phyloP scores from a whole-genome alignment of 805 yeast species.

The Candida rishiriensis region DNA sequence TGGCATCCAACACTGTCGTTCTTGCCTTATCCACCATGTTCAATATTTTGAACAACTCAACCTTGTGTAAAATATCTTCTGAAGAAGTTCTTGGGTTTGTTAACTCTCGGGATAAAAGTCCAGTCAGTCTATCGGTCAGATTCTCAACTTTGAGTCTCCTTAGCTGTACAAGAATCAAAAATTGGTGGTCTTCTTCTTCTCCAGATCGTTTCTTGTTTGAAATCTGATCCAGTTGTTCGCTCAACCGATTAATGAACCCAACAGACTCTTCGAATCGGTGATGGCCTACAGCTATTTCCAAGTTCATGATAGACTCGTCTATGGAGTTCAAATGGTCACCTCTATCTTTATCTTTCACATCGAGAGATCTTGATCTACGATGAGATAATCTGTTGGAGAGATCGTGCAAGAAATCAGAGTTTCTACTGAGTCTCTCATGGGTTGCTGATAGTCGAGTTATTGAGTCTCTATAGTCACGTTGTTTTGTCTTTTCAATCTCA shows the following conservation, averaged over 20 bases:
- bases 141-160: slow-evolving; percentile 23
- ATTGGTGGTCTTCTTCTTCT: slow-evolving; percentile 16
- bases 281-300: slow-evolving; percentile 46
- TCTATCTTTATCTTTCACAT: slow-evolving; percentile 25
- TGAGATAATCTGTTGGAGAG: slow-evolving; percentile 55
- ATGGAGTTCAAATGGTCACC: slow-evolving; percentile 26
- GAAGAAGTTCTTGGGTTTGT: slow-evolving; percentile 15
- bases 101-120: slow-evolving; percentile 19
- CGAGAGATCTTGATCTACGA: slow-evolving; percentile 51
- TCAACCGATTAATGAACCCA: slow-evolving; percentile 23
- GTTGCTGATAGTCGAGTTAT: slow-evolving; percentile 35
- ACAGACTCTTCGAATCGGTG: slow-evolving; percentile 42
- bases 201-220: slow-evolving; percentile 7
- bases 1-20: slow-evolving; percentile 42
- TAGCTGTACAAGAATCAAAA: slow-evolving; percentile 8
- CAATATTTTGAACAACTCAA: slow-evolving; percentile 33
- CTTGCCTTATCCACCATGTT: slow-evolving; percentile 46
- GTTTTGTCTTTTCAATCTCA: slow-evolving; percentile 43
- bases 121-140: slow-evolving; percentile 17
- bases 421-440: slow-evolving; percentile 20
- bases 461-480: slow-evolving; percentile 40
- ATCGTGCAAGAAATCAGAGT: slow-evolving; percentile 47
- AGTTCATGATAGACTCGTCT: slow-evolving; percentile 47
- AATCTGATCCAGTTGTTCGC: slow-evolving; percentile 23
- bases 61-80: slow-evolving; percentile 13